phyloP scores from a whole-genome alignment of 305 asterid genomes.

The Fraxinus albicans region DNA sequence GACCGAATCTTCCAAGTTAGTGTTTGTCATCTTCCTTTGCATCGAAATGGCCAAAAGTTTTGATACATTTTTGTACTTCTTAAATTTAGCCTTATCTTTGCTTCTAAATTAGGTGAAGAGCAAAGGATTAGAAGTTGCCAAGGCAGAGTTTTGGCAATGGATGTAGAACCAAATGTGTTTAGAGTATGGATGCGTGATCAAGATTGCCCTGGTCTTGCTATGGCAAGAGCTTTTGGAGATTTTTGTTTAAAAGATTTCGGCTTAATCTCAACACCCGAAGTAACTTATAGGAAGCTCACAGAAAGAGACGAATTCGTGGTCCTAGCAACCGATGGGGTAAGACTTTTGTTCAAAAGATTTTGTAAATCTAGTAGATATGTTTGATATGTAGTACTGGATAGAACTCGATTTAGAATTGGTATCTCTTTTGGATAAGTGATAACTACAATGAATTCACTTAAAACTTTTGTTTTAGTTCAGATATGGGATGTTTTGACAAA shows the following conservation, averaged over 20 bases:
- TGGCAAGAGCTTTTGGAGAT: constrained; percentile 75
- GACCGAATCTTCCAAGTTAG: constrained; percentile 71
- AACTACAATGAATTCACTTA: background rate
- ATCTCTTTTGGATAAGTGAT: background rate
- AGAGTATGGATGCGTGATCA: constrained; percentile 67
- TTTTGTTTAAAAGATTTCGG: constrained; percentile 62
- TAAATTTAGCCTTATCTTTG: background rate
- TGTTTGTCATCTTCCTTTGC: background rate
- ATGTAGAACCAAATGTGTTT: constrained; percentile 54
- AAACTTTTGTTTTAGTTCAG: constrained; percentile 18
- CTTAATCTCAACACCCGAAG: constrained; percentile 57
- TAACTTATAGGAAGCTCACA: constrained; percentile 49
- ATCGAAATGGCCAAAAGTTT: background rate
- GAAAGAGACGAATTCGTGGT: constrained; percentile 54
- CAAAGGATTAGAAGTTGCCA: constrained; percentile 38
- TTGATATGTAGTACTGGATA: background rate
- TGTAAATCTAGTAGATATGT: background rate
- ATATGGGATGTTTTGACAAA: constrained; percentile 66
- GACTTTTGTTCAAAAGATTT: background rate
- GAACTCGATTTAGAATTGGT: background rate
- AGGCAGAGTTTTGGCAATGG: constrained; percentile 63
- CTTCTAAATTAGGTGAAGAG: constrained; percentile 39
- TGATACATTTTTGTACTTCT: background rate
- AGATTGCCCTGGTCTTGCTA: constrained; percentile 72
- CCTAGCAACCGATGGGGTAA: constrained; percentile 72